phyloP scores from a whole-genome alignment of 1,284 basidiomycete genomes.

The Moniliophthora roreri region DNA sequence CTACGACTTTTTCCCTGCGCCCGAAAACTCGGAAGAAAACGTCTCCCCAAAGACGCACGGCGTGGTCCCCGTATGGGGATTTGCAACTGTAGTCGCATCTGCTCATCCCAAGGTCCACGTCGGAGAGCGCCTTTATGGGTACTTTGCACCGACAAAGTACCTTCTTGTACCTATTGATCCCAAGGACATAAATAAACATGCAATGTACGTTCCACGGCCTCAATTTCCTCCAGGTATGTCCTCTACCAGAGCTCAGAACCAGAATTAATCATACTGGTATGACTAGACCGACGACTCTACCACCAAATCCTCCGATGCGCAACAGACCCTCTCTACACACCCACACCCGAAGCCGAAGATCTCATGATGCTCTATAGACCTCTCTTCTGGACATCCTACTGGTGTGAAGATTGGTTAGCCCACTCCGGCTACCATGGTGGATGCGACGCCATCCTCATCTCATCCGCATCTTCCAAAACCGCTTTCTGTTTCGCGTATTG shows the following conservation, averaged over 20 bases:
- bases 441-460: conserved; percentile 44
- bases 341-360: conserved; percentile 54
- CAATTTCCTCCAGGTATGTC: conserved; percentile 54
- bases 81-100: conserved; percentile 52
- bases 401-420: conserved; percentile 67
- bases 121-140: conserved; percentile 65
- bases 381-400: conserved; percentile 68
- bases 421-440: conserved; percentile 45
- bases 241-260: too few relatives aligned
- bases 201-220: conserved; percentile 54
- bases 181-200: conserved; percentile 46
- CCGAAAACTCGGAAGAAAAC: conserved; percentile 25
- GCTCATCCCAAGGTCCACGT: conserved; percentile 41
- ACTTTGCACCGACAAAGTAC: conserved; percentile 57
- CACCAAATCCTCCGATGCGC: conserved; percentile 62
- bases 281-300: conserved; percentile 59
- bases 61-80: conserved; percentile 67
- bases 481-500: conserved; percentile 64
- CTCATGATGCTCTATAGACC: conserved; percentile 66
- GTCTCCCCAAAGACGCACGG: conserved; percentile 52
- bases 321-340: conserved; percentile 52
- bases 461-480: conserved; percentile 66
- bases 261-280: neutral
- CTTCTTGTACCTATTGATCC: conserved; percentile 50
- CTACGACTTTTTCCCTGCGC: conserved; percentile 59